phyloP scores from a whole-genome alignment of 345 rosid species.

The Isatis tinctoria region DNA sequence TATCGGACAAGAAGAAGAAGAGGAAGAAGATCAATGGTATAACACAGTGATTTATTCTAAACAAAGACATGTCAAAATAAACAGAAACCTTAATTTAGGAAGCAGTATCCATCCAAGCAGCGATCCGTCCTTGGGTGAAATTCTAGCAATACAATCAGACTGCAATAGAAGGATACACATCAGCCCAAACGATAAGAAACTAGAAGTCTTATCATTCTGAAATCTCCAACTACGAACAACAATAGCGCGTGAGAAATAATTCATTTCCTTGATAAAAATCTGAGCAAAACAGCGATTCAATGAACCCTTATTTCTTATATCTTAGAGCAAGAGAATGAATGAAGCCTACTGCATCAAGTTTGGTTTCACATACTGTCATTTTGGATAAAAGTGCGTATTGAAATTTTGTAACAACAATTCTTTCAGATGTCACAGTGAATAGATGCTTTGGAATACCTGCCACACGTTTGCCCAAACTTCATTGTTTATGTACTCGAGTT shows the following conservation, averaged over 20 bases:
- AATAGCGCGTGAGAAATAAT: too few relatives aligned
- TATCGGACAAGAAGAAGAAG: background rate
- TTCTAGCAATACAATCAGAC: slow-evolving; percentile 94
- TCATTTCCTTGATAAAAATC: background rate
- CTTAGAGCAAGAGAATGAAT: background rate
- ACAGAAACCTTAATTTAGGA: slow-evolving; percentile 57
- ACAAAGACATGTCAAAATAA: background rate
- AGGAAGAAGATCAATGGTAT: background rate
- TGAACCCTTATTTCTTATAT: background rate
- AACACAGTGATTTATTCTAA: background rate
- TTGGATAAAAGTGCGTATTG: too few relatives aligned
- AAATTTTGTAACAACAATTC: background rate
- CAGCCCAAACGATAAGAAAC: background rate
- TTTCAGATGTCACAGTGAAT: background rate
- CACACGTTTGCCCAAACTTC: slow-evolving; percentile 98
- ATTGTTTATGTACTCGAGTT: slow-evolving; percentile 78
- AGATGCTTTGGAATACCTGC: slow-evolving; percentile 48
- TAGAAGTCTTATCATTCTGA: background rate
- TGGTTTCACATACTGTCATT: background rate
- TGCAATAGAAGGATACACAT: slow-evolving; percentile 26
- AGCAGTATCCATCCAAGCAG: slow-evolving; percentile 88
- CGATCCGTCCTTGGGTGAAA: slow-evolving; percentile 60
- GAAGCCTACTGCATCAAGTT: background rate
- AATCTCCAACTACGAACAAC: background rate
- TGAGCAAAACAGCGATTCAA: background rate